Evolutionary conservation across 805 yeast species (phyloP), one percentile per base, ranked within the genome.

Genomic region (Wickerhamiella australiensis): DNA sequence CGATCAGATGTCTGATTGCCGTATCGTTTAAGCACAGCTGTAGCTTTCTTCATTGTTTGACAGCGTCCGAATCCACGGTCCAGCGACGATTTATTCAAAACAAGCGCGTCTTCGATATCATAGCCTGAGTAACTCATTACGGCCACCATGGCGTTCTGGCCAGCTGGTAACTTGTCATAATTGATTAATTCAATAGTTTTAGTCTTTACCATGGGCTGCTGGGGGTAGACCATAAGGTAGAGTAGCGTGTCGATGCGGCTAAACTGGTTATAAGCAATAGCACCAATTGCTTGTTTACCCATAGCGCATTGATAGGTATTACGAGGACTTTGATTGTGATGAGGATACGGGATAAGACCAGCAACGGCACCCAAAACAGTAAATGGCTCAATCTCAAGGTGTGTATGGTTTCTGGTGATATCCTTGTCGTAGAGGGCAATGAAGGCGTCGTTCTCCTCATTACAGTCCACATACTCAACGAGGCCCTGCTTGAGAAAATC

Each of bases 201-300:
- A 3, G 97, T 87, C 69, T 92, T 92, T 23, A 92, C 98, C 97
- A 92, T 85, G 0, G 98, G 98, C 65, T 92, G 97, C 68, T 92
- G 97, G 3, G 98, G 98, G 63, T 92, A 92, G n/a, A 87, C 95
- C 95, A 92, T 85, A 56, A 92, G 72, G 62, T 92, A 92, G 56
- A 92, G 71, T 61, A 92, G 68, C 1, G 98, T 92, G 62, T 92
- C 98, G 57, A 92, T 90, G 66, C 98, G 80, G 63, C 86, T 77
- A 69, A 92, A 85, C 68, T 92, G 98, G 66, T 92, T 92, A 65
- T 92, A 92, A 9, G 94, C 96, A 67, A 92, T 92, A 2, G 97
- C 97, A 58, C 98, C 98, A 66, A 92, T 90, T n/a, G 98, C 98
- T 70, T 92, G 98, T 68, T 86, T 86, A 79, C 95, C 95, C 95